phyloP scores from a whole-genome alignment of 805 yeast species.

The Starmerella sirachaensis region DNA sequence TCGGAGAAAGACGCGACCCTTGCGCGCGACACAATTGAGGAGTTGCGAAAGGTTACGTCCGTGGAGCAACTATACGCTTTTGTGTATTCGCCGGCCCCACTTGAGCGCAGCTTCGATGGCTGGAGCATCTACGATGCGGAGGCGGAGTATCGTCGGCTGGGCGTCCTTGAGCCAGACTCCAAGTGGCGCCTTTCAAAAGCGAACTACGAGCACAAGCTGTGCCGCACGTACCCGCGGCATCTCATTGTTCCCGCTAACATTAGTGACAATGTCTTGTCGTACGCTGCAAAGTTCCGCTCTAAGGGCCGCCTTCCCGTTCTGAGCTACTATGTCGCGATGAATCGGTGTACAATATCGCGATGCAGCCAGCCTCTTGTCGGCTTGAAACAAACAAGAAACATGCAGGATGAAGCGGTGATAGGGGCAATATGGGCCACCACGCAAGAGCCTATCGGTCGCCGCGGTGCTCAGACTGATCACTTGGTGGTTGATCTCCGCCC shows the following conservation, averaged over 20 bases:
- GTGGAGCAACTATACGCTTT: conserved; percentile 65
- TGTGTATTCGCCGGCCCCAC: conserved; percentile 59
- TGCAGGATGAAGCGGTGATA: conserved; percentile 81
- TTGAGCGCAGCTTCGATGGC: conserved; percentile 52
- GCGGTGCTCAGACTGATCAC: conserved; percentile 37
- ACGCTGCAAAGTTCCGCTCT: conserved; percentile 77
- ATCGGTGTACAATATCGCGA: conserved; percentile 61
- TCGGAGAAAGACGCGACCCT: conserved; percentile 49
- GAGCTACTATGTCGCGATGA: conserved; percentile 58
- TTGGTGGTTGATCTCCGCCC: conserved; percentile 88
- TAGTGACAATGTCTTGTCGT: conserved; percentile 69
- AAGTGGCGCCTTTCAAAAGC: conserved; percentile 63
- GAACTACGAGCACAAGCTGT: conserved; percentile 45
- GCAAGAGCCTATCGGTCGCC: conserved; percentile 24
- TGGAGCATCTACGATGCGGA: conserved; percentile 60
- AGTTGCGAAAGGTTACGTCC: conserved; percentile 44
- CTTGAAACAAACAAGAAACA: conserved; percentile 68
- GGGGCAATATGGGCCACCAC: conserved; percentile 61
- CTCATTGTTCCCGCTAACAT: conserved; percentile 64
- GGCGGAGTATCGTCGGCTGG: conserved; percentile 66
- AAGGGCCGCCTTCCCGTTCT: conserved; percentile 74
- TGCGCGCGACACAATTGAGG: conserved; percentile 60
- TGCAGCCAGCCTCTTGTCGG: conserved; percentile 93
- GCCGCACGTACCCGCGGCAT: conserved; percentile 61
- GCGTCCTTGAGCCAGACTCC: conserved; percentile 25